A percentile compares a stretch with the other conserved stretches of the same genome.
Evolutionary conservation across 768 basidiomycete genomes (phyloP).

Genomic region (Clathrus columnatus): DNA sequence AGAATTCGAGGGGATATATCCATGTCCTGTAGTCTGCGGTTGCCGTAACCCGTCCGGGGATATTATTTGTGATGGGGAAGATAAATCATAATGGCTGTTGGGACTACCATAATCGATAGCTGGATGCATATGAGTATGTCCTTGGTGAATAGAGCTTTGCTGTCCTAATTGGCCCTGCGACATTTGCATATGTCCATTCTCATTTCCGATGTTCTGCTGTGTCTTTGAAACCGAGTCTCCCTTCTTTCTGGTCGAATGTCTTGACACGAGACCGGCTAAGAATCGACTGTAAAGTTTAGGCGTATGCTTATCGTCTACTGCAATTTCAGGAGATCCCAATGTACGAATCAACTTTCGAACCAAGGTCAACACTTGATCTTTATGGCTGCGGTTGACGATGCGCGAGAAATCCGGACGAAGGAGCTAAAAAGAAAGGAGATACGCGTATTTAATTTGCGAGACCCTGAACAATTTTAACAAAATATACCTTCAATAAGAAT

Average conservation of each 20-base stretch:
- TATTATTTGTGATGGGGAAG: neutral
- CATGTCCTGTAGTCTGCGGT: neutral
- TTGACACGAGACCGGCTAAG: slow-evolving; percentile 37
- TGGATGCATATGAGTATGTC: neutral
- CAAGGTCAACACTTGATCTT: slow-evolving; percentile 31
- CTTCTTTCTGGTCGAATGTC: slow-evolving; percentile 21
- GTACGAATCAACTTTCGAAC: slow-evolving; percentile 38
- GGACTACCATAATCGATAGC: neutral
- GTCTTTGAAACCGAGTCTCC: slow-evolving; percentile 13
- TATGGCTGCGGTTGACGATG: slow-evolving; percentile 29
- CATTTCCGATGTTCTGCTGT: neutral
- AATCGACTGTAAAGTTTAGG: slow-evolving; percentile 53
- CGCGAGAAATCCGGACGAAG: slow-evolving; percentile 40
- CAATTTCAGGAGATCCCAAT: slow-evolving; percentile 40
- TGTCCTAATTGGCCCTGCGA: neutral
- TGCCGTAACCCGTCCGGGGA: neutral
- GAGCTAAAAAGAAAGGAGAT: slow-evolving; percentile 29
- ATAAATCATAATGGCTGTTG: too few relatives aligned
- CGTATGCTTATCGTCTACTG: slow-evolving; percentile 46
- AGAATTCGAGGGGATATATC: neutral
- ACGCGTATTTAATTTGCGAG: neutral
- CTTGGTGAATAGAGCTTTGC: neutral
- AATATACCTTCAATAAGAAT: slow-evolving; percentile 48
- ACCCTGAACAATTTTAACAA: neutral
- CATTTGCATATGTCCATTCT: neutral